These are phyloP conservation scores for Grigorovia transvaalensis DNA, from an alignment of 805 yeast genomes.

Conservation along the genomic window DNA sequence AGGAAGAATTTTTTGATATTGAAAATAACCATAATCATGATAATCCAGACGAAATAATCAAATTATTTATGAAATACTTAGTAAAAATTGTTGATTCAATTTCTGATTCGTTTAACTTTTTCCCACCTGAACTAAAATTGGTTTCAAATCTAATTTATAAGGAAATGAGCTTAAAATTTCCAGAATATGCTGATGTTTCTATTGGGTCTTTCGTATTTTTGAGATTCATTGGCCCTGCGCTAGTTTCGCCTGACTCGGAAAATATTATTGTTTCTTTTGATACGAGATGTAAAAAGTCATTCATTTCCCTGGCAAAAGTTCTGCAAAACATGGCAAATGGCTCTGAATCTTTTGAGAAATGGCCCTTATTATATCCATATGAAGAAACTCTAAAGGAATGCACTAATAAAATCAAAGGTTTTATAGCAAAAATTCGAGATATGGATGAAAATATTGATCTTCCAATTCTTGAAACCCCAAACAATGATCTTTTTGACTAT, in stretches of 20 bases:
- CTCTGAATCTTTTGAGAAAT: constrained; percentile 48
- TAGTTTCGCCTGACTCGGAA: constrained; percentile 71
- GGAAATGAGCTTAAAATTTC: constrained; percentile 46
- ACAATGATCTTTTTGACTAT: constrained; percentile 17
- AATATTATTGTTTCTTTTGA: constrained; percentile 30
- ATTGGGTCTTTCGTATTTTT: constrained; percentile 80
- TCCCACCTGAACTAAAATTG: constrained; percentile 62
- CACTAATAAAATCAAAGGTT: constrained; percentile 30
- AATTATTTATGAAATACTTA: constrained; percentile 44
- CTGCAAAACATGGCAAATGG: constrained; percentile 81
- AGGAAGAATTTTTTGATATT: constrained; percentile 48
- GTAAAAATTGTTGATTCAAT: constrained; percentile 47
- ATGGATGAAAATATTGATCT: constrained; percentile 13
- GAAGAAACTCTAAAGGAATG: constrained; percentile 31
- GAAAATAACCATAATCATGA: constrained; percentile 35
- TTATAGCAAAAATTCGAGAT: constrained; percentile 29
- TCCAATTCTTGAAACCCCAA: constrained; percentile 11
- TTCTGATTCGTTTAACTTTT: constrained; percentile 37
- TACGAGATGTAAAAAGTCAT: constrained; percentile 42
- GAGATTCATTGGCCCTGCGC: constrained; percentile 73
- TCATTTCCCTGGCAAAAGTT: constrained; percentile 68
- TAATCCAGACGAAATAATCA: constrained; percentile 32
- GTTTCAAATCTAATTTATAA: constrained; percentile 55
- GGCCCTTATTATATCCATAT: constrained; percentile 41
- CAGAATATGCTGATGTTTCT: constrained; percentile 53